Evolutionary conservation across 2,329 filamentous ascomycete genomes (phyloP).

Genomic region (Hymenotorrendiella dingleyae): DNA sequence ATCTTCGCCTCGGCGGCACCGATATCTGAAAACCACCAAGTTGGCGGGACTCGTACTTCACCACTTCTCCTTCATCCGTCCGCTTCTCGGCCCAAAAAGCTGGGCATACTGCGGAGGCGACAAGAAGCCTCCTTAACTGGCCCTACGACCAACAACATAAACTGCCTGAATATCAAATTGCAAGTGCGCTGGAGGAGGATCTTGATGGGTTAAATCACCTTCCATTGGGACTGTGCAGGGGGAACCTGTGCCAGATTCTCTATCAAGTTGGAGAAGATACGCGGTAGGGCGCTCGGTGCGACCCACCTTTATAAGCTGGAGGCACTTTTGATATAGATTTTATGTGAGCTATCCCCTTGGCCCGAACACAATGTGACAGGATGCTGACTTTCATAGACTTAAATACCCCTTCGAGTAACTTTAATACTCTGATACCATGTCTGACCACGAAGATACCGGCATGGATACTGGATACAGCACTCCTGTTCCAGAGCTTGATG

Average conservation of each 20-base stretch:
- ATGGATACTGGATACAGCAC: conserved; percentile 63
- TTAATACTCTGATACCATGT: conserved; percentile 48
- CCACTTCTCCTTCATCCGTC: conserved; percentile 71
- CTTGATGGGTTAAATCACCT: no score
- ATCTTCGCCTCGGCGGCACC: conserved; percentile 29
- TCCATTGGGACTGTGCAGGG: no score
- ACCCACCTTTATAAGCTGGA: conserved; percentile 35
- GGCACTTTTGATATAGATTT: conserved; percentile 10
- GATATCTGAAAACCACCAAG: conserved; percentile 60
- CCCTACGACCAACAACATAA: conserved; percentile 6
- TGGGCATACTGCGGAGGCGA: conserved; percentile 96
- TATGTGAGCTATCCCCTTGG: conserved; percentile 4
- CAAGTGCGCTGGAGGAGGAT: no score
- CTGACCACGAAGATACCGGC: conserved; percentile 57
- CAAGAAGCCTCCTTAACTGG: conserved; percentile 95
- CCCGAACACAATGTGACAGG: background rate
- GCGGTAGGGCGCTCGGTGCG: conserved; percentile 49
- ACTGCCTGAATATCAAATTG: conserved; percentile 9
- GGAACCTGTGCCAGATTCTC: conserved; percentile 31
- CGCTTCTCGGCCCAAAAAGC: conserved; percentile 85
- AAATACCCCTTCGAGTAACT: conserved; percentile 31
- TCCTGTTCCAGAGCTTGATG: conserved; percentile 76
- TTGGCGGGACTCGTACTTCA: conserved; percentile 79
- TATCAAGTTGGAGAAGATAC: conserved; percentile 45
- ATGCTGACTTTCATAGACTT: conserved; percentile 32